Evolutionary conservation across 2,329 filamentous ascomycete species (phyloP).

Genomic region (Akanthomyces muscarius): DNA sequence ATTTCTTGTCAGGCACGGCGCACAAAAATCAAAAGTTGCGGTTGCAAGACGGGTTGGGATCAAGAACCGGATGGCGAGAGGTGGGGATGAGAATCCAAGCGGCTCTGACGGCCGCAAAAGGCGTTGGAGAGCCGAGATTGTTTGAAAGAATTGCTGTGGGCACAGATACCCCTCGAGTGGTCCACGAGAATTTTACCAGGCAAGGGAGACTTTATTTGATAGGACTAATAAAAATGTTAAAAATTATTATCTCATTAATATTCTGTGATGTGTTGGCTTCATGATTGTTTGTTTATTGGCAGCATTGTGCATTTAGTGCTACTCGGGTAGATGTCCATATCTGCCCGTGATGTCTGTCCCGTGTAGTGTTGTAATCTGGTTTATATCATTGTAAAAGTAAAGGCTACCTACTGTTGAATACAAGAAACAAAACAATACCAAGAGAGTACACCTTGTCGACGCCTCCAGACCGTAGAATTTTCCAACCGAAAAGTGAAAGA

Average conservation of each 20-base stretch:
- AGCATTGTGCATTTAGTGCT: background rate
- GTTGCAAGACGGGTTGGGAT: slow-evolving; percentile 23
- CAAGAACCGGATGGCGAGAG: slow-evolving; percentile 1
- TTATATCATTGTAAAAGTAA: background rate
- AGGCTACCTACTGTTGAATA: background rate
- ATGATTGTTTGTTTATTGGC: background rate
- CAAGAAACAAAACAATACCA: background rate
- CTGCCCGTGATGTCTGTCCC: no score
- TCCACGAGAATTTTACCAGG: slow-evolving; percentile 13
- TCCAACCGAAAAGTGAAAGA: background rate
- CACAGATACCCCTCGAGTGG: slow-evolving; percentile 15
- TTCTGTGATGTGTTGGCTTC: background rate
- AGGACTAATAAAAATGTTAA: slow-evolving; percentile 18
- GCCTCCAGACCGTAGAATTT: background rate
- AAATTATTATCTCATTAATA: background rate
- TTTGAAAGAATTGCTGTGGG: slow-evolving; percentile 11
- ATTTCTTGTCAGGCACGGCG: slow-evolving; percentile 35
- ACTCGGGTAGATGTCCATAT: no score
- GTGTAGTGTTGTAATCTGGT: background rate
- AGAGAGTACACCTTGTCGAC: background rate
- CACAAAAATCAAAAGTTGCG: slow-evolving; percentile 32
- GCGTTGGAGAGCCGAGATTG: background rate
- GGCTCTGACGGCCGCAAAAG: background rate
- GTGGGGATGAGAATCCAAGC: background rate
- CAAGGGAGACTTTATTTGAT: slow-evolving; percentile 15